Evolutionary conservation across 768 basidiomycete species (phyloP).

Genomic region (Panus rudis): DNA sequence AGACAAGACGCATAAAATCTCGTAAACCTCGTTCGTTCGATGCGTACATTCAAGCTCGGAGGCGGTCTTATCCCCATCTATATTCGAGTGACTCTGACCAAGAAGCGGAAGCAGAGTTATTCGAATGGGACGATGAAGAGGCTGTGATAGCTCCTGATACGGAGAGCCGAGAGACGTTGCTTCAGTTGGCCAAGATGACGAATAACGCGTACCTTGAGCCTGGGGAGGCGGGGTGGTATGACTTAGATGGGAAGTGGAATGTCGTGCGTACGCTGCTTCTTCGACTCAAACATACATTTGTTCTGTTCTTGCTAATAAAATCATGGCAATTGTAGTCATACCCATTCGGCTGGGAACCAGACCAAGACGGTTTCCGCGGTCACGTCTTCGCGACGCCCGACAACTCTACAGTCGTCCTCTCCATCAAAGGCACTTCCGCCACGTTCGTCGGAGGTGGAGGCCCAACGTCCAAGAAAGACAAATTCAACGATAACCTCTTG

Average conservation of each 20-base stretch:
- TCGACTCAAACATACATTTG: background rate
- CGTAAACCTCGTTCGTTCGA: conserved; percentile 42
- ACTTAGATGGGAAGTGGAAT: conserved; percentile 61
- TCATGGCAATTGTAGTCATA: conserved; percentile 40
- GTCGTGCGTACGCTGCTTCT: conserved; percentile 27
- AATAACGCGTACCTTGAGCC: conserved; percentile 80
- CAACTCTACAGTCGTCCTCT: conserved; percentile 78
- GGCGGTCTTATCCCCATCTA: too few relatives aligned
- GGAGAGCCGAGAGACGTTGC: conserved; percentile 64
- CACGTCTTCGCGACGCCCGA: conserved; percentile 83
- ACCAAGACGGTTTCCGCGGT: conserved; percentile 82
- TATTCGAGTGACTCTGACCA: too few relatives aligned
- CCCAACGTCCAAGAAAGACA: conserved; percentile 86
- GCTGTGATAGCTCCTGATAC: conserved; percentile 64
- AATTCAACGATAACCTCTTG: conserved; percentile 86
- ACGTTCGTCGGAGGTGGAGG: conserved; percentile 67
- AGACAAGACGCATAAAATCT: too few relatives aligned
- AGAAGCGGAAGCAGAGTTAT: conserved; percentile 29
- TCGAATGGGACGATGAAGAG: conserved; percentile 73
- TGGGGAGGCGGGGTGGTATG: conserved; percentile 69
- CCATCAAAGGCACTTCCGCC: conserved; percentile 93
- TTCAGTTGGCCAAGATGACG: conserved; percentile 89
- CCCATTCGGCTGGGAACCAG: conserved; percentile 90
- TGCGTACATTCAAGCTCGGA: conserved; percentile 32
- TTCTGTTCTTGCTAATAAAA: background rate